Percentiles rank a stretch among this genome's conserved stretches.
phyloP scores from a whole-genome alignment of 1,284 basidiomycete genomes.

The Sphagnurus paluster region DNA sequence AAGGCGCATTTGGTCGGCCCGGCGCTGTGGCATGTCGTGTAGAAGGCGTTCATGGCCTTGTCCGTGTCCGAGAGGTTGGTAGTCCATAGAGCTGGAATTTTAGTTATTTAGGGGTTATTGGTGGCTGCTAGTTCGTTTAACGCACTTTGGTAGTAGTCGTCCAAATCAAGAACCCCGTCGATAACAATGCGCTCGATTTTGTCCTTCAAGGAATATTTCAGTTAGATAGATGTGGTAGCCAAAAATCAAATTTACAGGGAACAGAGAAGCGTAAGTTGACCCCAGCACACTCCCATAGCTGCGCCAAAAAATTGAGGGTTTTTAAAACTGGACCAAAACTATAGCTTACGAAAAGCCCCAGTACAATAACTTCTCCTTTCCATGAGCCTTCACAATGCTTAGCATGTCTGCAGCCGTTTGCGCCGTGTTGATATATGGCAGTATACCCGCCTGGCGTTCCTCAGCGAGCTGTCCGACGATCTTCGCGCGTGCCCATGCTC shows the following conservation, averaged over 20 bases:
- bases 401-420: conserved; percentile 52
- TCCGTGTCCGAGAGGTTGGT: conserved; percentile 26
- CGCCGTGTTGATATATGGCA: conserved; percentile 42
- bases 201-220: conserved; percentile 28
- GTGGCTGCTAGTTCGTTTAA: background rate
- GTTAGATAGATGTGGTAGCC: background rate
- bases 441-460: conserved; percentile 31
- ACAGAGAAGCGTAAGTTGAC: conserved; percentile 46
- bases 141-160: conserved; percentile 34
- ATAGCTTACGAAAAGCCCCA: conserved; percentile 51
- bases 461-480: conserved; percentile 31
- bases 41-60: conserved; percentile 27
- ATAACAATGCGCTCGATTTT: conserved; percentile 39
- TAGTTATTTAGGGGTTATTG: background rate
- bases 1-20: conserved; percentile 27
- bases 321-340: background rate
- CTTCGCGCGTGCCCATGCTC: conserved; percentile 30
- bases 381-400: conserved; percentile 43
- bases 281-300: conserved; percentile 50
- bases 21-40: conserved; percentile 23
- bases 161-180: conserved; percentile 38
- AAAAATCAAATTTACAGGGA: conserved; percentile 35
- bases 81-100: conserved; percentile 23
- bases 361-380: conserved; percentile 46
- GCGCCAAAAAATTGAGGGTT: background rate